phyloP scores from a whole-genome alignment of 257 asterid species.

The Capsicum baccatum region DNA sequence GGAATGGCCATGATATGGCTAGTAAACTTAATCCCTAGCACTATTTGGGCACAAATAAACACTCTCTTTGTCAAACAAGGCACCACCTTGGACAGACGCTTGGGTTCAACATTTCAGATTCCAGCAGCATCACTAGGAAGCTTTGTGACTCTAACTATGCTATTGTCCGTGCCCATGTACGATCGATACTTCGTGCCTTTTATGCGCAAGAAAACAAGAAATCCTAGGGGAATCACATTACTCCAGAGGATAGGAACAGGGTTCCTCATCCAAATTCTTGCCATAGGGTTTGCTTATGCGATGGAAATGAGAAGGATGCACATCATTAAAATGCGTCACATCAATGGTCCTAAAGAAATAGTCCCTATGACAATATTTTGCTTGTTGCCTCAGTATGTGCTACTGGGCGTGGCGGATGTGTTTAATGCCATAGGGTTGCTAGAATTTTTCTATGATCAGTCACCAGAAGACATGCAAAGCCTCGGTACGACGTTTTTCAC shows the following conservation, averaged over 20 bases:
- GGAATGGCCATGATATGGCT: slow-evolving; percentile 86
- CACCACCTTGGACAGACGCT: slow-evolving; percentile 69
- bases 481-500: slow-evolving; percentile 86
- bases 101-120: slow-evolving; percentile 59
- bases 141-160: slow-evolving; percentile 80
- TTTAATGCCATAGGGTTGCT: slow-evolving; percentile 76
- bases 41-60: slow-evolving; percentile 88
- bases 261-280: slow-evolving; percentile 60
- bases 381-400: slow-evolving; percentile 71
- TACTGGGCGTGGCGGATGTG: slow-evolving; percentile 77
- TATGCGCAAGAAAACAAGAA: slow-evolving; percentile 61
- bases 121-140: slow-evolving; percentile 88
- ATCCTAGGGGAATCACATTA: slow-evolving; percentile 75
- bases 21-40: slow-evolving; percentile 77
- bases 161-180: slow-evolving; percentile 68
- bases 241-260: slow-evolving; percentile 75
- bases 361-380: slow-evolving; percentile 74
- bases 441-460: slow-evolving; percentile 87
- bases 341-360: slow-evolving; percentile 41
- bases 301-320: slow-evolving; percentile 57
- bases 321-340: slow-evolving; percentile 40
- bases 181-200: slow-evolving; percentile 74
- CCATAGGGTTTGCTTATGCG: slow-evolving; percentile 57
- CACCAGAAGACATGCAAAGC: slow-evolving; percentile 89
- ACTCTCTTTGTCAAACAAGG: slow-evolving; percentile 90